Percentiles rank a stretch among this genome's conserved stretches.
phyloP scores from a whole-genome alignment of 2,329 filamentous ascomycete genomes.

The Diaporthe sp. region DNA sequence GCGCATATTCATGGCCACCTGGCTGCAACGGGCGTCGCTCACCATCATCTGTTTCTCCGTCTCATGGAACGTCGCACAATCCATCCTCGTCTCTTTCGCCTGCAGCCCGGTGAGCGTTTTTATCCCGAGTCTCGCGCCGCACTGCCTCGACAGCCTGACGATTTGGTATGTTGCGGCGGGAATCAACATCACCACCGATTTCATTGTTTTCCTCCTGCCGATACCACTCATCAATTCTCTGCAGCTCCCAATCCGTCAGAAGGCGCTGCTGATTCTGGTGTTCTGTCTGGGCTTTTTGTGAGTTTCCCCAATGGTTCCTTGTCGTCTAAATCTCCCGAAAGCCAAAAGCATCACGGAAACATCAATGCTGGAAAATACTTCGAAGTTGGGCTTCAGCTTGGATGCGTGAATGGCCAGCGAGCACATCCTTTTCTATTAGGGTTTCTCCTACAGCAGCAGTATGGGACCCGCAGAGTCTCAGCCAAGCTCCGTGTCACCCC shows the following conservation, averaged over 20 bases:
- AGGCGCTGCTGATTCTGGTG: conserved; percentile 35
- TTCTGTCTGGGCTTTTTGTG: conserved; percentile 40
- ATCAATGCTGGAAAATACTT: neutral
- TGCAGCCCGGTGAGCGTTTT: conserved; percentile 43
- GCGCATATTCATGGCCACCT: conserved; percentile 43
- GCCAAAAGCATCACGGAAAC: neutral
- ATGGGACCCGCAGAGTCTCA: conserved; percentile 1
- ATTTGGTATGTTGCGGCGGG: conserved; percentile 42
- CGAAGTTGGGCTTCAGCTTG: neutral
- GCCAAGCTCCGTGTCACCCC: neutral
- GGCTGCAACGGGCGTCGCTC: conserved; percentile 36
- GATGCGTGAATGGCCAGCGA: neutral
- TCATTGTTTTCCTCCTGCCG: conserved; percentile 50
- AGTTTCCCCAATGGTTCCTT: neutral
- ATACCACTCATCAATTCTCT: conserved; percentile 50
- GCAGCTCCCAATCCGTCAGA: conserved; percentile 42
- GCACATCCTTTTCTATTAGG: neutral
- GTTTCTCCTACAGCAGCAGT: neutral
- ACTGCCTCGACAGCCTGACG: conserved; percentile 36
- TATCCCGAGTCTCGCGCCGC: conserved; percentile 34
- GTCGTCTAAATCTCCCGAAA: neutral
- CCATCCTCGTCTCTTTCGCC: conserved; percentile 42
- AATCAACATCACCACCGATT: conserved; percentile 49
- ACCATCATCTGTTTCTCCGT: conserved; percentile 40
- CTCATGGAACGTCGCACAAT: conserved; percentile 40